Evolutionary conservation across 495 filamentous ascomycete genomes (phyloP), one percentile per base, ranked within the genome.

Genomic region (Neurospora sp.): DNA sequence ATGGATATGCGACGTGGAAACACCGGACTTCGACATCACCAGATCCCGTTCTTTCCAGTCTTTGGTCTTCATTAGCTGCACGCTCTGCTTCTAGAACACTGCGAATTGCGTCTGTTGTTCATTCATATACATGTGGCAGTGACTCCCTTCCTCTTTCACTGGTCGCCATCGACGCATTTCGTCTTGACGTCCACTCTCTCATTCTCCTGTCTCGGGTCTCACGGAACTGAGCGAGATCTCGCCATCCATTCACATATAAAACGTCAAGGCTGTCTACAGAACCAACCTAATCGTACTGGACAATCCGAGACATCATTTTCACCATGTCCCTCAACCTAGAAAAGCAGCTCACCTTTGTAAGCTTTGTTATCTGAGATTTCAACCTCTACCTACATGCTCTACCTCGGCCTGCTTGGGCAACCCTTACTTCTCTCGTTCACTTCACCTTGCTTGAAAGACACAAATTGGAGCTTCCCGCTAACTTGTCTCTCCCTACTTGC

Each of bases 311-410:
- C 27, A 23, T 5, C 23, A 37, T 27, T 20, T 41, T 62, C 76
- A 83, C 73, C 41, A 93, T 93, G 92, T 87, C 91, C 42, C 85
- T 94, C 72, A 90, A 94, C 77, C 87, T 94, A 9, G 92, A 94
- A 79, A 92, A 90, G 81, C 92, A 94, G 79, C 85, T 94, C 73
- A 86, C 89, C 74, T 93, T 93, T 82, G 92, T 94, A 87, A 82
- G 92, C 73, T 14, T 42, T 31, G 69, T 14, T 35, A 20, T 69
- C 41, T 12, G 37, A 41, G 48, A 72, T 12, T 39, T 23, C 18
- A 66, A 23, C n/a, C 48, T 62, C 39, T 46, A 41, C 39, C n/a
- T 37, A 41, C n/a, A 39, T 69, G 23, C 48, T 59, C 20, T 27
- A 7, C 20, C 11, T 59, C 48, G 48, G 48, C 48, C 48, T 66